A percentile compares a stretch with the other conserved stretches of the same genome.
Conservation (phyloP, 2,329 filamentous ascomycete species). For the Ceratocystis albifundus region DNA sequence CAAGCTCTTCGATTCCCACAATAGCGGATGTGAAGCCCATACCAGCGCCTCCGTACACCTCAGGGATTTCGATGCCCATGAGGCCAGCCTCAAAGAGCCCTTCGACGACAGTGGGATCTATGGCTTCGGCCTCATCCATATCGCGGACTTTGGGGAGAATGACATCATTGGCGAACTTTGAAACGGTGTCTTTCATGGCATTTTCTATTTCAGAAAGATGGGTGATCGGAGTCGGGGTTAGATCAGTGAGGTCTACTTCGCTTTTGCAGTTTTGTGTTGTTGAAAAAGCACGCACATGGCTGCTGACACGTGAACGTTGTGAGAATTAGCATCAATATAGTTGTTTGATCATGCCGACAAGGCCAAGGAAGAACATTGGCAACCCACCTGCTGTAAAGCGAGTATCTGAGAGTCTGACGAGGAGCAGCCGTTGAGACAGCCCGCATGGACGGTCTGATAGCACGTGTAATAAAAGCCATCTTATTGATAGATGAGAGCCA, state of each 20-base stretch:
- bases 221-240: slow-evolving; percentile 83
- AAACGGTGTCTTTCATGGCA: slow-evolving; percentile 80
- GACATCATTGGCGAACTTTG: slow-evolving; percentile 79
- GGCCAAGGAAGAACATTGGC: background rate
- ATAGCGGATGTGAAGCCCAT: slow-evolving; percentile 99
- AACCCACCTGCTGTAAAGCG: slow-evolving; percentile 6
- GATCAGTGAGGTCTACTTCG: slow-evolving; percentile 53
- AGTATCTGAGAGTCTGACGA: background rate
- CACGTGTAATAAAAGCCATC: slow-evolving; percentile 23
- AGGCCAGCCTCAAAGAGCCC: slow-evolving; percentile 94
- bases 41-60: slow-evolving; percentile 89
- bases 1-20: slow-evolving; percentile 92
- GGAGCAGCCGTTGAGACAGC: background rate
- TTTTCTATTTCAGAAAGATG: slow-evolving; percentile 83
- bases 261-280: slow-evolving; percentile 46
- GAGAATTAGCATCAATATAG: slow-evolving; percentile 8
- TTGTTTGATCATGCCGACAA: background rate
- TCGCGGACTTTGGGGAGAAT: slow-evolving; percentile 85
- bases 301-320: slow-evolving; percentile 27
- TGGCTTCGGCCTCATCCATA: slow-evolving; percentile 93
- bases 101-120: slow-evolving; percentile 81
- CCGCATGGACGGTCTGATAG: slow-evolving; percentile 18
- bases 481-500: background rate
- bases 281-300: slow-evolving; percentile 44
- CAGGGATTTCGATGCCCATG: slow-evolving; percentile 95